Conservation (phyloP, 768 basidiomycete species). For the Holtermannia corniformis region DNA sequence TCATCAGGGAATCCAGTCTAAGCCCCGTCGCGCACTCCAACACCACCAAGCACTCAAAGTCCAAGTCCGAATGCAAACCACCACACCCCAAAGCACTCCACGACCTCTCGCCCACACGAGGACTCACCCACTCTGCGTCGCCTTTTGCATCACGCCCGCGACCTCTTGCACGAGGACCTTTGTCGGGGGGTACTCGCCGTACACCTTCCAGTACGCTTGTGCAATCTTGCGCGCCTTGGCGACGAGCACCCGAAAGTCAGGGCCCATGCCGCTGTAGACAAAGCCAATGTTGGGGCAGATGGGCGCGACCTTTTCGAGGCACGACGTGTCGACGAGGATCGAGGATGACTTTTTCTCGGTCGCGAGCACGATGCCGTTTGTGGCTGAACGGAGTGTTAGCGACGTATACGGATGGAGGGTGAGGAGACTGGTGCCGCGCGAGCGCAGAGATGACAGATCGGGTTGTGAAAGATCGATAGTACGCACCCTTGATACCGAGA, state of each 20-base stretch:
- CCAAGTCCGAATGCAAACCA: too few relatives aligned
- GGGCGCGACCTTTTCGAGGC: slow-evolving; percentile 93
- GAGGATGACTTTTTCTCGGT: slow-evolving; percentile 99
- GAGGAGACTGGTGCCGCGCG: too few relatives aligned
- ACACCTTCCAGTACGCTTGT: slow-evolving; percentile 98
- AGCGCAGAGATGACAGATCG: too few relatives aligned
- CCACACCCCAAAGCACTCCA: not conserved
- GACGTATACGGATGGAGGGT: not conserved
- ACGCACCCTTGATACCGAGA: slow-evolving; percentile 91
- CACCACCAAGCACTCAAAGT: too few relatives aligned
- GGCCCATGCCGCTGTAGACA: slow-evolving; percentile 99
- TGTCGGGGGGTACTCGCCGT: slow-evolving; percentile 96
- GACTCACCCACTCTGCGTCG: slow-evolving; percentile 94
- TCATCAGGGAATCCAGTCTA: too few relatives aligned
- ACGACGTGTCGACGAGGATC: slow-evolving; percentile 92
- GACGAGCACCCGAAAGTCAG: slow-evolving; percentile 91
- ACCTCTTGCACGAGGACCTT: slow-evolving; percentile 94
- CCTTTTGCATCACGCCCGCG: slow-evolving; percentile 96
- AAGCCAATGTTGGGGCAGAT: slow-evolving; percentile 99
- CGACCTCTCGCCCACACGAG: not conserved
- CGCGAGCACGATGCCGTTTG: slow-evolving; percentile 98
- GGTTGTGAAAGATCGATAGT: not conserved
- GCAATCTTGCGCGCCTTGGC: slow-evolving; percentile 93
- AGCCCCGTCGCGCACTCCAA: too few relatives aligned
- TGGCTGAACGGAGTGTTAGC: slow-evolving; percentile 54